A percentile compares a stretch with the other conserved stretches of the same genome.
Conservation (phyloP, 441 rosid genomes). For the Geranium incanum region DNA sequence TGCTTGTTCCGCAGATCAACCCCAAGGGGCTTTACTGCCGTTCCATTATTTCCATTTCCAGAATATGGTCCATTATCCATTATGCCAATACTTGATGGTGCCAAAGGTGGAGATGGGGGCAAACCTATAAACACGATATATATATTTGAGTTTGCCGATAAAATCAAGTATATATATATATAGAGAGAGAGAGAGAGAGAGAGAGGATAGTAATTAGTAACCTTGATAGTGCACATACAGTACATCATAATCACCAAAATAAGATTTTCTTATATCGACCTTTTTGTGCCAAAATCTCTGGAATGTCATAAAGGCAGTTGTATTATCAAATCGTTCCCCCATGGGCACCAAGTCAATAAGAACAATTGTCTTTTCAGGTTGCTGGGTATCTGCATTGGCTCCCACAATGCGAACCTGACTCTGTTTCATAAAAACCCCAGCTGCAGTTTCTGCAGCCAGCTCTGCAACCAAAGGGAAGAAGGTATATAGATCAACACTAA, state of each 20-base stretch:
- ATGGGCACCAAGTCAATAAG: slow-evolving; percentile 81
- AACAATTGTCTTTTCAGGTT: slow-evolving; percentile 73
- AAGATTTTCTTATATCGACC: slow-evolving; percentile 51
- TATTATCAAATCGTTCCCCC: slow-evolving; percentile 60
- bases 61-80: slow-evolving; percentile 60
- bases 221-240: slow-evolving; percentile 79
- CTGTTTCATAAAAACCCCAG: slow-evolving; percentile 85
- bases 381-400: slow-evolving; percentile 76
- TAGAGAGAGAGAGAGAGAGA: not conserved
- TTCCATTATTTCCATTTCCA: slow-evolving; percentile 46
- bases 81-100: slow-evolving; percentile 44
- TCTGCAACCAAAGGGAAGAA: slow-evolving; percentile 93
- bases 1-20: slow-evolving; percentile 55
- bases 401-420: slow-evolving; percentile 94
- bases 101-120: slow-evolving; percentile 79
- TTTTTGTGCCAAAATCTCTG: slow-evolving; percentile 81
- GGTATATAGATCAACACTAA: slow-evolving; percentile 70
- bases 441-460: slow-evolving; percentile 67
- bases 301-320: slow-evolving; percentile 65
- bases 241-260: slow-evolving; percentile 72
- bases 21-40: slow-evolving; percentile 68
- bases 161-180: not conserved
- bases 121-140: slow-evolving; percentile 36
- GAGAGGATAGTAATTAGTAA: slow-evolving; percentile 8
- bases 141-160: slow-evolving; percentile 12